Conservation (phyloP, 345 rosid species). For the Brassica juncea region DNA sequence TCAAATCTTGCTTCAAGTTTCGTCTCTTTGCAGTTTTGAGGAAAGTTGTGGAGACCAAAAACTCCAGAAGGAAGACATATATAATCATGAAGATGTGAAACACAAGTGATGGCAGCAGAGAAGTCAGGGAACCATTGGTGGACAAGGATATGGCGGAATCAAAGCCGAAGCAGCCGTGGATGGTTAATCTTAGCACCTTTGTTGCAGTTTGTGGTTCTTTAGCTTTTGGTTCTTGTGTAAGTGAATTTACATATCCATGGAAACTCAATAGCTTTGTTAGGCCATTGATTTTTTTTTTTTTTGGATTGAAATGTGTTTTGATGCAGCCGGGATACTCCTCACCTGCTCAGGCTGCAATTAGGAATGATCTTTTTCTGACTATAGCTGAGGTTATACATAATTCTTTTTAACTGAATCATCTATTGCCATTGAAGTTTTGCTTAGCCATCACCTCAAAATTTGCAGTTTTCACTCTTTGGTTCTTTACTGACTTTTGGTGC, state of each 20-base stretch:
- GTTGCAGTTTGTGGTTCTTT: slow-evolving; percentile 85
- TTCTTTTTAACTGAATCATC: background rate
- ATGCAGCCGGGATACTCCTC: slow-evolving; percentile 88
- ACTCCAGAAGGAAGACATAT: background rate
- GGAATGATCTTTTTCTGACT: slow-evolving; percentile 62
- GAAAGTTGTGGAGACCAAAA: background rate
- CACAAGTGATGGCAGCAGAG: slow-evolving; percentile 27
- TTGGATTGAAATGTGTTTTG: background rate
- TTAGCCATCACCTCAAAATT: slow-evolving; percentile 3
- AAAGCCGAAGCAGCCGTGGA: slow-evolving; percentile 52
- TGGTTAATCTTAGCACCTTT: slow-evolving; percentile 77
- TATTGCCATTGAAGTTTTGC: slow-evolving; percentile 12
- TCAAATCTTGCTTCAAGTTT: slow-evolving; percentile 34
- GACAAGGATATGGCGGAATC: slow-evolving; percentile 32
- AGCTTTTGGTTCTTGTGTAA: slow-evolving; percentile 82
- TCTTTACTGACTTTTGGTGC: slow-evolving; percentile 89
- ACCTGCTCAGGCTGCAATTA: slow-evolving; percentile 81
- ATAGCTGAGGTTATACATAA: slow-evolving; percentile 56
- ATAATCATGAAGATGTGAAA: slow-evolving; percentile 27
- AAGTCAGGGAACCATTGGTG: slow-evolving; percentile 31
- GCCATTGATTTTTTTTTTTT: background rate
- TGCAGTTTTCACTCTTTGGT: slow-evolving; percentile 82
- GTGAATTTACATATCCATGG: slow-evolving; percentile 28
- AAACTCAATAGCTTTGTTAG: background rate
- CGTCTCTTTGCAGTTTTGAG: slow-evolving; percentile 38